These are phyloP conservation scores for Corchorus olitorius DNA, from an alignment of 345 rosid genomes.

Conservation along the genomic window DNA sequence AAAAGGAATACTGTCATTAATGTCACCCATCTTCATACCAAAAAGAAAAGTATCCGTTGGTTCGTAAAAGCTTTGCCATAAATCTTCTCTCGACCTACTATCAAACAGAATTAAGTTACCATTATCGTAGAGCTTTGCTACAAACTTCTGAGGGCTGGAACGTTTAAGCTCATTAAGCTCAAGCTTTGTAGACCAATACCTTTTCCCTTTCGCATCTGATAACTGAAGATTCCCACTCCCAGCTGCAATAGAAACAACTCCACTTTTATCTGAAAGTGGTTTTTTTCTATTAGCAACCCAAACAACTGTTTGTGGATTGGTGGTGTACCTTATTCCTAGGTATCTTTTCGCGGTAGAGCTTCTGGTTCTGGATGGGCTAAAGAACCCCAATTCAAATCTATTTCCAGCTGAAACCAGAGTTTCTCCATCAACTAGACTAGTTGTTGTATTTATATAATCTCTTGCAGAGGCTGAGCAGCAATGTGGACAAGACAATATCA, in stretches of 20 bases:
- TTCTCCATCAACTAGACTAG: neutral
- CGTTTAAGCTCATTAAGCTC: no score
- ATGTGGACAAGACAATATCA: neutral
- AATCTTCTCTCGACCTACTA: neutral
- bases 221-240: no score
- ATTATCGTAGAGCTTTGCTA: neutral
- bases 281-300: conserved; percentile 39
- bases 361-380: conserved; percentile 22
- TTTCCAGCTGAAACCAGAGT: conserved; percentile 34
- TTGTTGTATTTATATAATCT: neutral
- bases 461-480: neutral
- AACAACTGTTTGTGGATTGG: conserved; percentile 15
- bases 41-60: conserved; percentile 20
- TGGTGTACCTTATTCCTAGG: conserved; percentile 43
- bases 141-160: neutral
- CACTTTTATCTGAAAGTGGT: neutral
- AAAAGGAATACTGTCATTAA: no score
- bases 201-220: neutral
- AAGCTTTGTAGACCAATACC: neutral
- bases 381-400: conserved; percentile 44
- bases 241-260: conserved; percentile 10
- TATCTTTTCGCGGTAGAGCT: conserved; percentile 18
- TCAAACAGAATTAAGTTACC: conserved; percentile 18
- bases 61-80: conserved; percentile 21
- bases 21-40: conserved; percentile 23